Evolutionary conservation across 1,284 basidiomycete genomes (phyloP), one percentile per base, ranked within the genome.

Genomic region (Takashimella tepidaria): DNA sequence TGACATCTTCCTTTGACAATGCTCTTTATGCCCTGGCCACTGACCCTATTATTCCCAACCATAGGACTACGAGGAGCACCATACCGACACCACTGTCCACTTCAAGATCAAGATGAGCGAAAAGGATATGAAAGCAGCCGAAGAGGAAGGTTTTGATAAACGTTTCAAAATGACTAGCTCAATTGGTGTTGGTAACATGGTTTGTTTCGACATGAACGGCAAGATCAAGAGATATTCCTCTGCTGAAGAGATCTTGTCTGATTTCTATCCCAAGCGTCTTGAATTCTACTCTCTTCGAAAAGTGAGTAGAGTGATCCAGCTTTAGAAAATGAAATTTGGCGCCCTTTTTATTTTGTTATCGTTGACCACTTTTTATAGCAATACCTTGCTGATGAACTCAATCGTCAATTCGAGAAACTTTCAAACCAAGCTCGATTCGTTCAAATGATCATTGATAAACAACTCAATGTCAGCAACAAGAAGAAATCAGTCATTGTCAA

Each of bases 391-490:
- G 84, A 85, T 60, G 88, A 96, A 68, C 80, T 99, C 27, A 89
- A 92, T 69, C 78, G 77, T 47, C 83, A 85, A 54, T 87, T 91
- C 62, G 92, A 98, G 68, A 86, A 83, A 59, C 79, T 98, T 10
- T 87, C 85, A 53, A 98, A 98, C 73, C 96, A 98, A 76, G 95
- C 92, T 16, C 88, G 93, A 24, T 99, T 99, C 77, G 86, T 99
- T 45, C 82, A 91, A 72, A 93, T 97, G 92, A 97, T 98, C 68
- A 83, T 98, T 59, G 83, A 85, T 61, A 89, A 85, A 70, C 80
- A 92, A 70, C 82, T 98, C n/a, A 75, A 83, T n/a, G 85, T 98
- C 23, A 84, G 86, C n/a, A 92, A 89, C 69, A 87, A 93, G 67
- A 95, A 92, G 78, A 92, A 92, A 73, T 81, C 79, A 2, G 89